Conservation (phyloP, 164 flowering plant genomes). For the Malania oleifera region DNA sequence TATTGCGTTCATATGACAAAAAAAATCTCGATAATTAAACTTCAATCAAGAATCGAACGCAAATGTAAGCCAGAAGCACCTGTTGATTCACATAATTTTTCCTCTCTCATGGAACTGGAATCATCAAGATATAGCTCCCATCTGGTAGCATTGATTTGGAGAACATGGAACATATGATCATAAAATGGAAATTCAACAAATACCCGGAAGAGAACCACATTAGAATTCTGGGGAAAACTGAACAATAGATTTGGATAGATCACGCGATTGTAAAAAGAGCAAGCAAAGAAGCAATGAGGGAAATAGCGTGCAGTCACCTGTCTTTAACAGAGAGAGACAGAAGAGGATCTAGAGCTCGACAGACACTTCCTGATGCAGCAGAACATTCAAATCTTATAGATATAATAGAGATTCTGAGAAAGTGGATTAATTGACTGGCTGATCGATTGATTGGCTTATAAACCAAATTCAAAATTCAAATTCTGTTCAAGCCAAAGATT, state of each 20-base stretch:
- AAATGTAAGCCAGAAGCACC: neutral
- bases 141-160: neutral
- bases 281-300: neutral
- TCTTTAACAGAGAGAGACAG: neutral
- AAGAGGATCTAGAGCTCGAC: conserved; percentile 1
- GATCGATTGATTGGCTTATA: neutral
- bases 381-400: no score
- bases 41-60: neutral
- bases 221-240: neutral
- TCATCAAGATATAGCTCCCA: no score
- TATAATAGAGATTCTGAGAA: no score
- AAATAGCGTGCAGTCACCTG: neutral
- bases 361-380: neutral
- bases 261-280: neutral
- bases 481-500: neutral
- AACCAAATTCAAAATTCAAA: neutral
- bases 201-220: neutral
- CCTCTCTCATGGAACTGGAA: neutral
- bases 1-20: neutral
- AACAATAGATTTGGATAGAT: neutral
- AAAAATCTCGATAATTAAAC: neutral
- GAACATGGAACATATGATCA: neutral
- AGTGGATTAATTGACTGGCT: no score
- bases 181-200: conserved; percentile 2
- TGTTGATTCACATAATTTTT: neutral